Evolutionary conservation across 2,329 filamentous ascomycete species (phyloP), one percentile per base, ranked within the genome.

Genomic region (Celoporthe dispersa): DNA sequence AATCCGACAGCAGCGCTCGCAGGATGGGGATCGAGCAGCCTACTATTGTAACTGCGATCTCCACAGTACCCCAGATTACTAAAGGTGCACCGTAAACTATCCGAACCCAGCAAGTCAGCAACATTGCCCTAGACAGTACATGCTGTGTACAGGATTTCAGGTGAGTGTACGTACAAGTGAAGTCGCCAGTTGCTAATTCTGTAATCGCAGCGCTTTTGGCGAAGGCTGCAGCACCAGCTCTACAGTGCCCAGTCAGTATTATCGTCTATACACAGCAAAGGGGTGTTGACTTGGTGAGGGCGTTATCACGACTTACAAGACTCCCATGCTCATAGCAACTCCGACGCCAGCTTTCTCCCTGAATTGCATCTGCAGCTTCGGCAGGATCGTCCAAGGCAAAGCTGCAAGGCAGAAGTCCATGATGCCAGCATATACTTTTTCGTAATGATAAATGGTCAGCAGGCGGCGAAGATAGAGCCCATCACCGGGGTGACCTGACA

Each of bases 201-300:
- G 57, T 6, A 37, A 60, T 37, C 6, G 57, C 57, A n/a, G 57
- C 57, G 33, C 57, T 35, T n/a, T 60, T 60, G 31, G 57, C 57
- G 8, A 60, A 60, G 3, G 57, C 57, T 8, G 57, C 57, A 37
- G 3, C 33, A 25, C 57, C 57, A 35, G 57, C 57, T 60, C 57
- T 60, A 7, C 31, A 22, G 12, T 2, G 8, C 6, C 3, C 3
- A 31, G 25, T 57, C 53, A 57, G 25, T 31, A 57, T 57, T n/a
- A 4, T n/a, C n/a, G n/a, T 39, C 16, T 57, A 19, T 5, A 31
- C 2, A 33, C 19, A 8, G 6, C 53, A 19, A 19, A 37, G 19
- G 3, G 8, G 19, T n/a, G 19, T 4, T 1, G 4, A 25, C 55
- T 1, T 90, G 22, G 8, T 9, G 19, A 19, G 5, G 22, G 93